Percentiles rank a stretch among this genome's conserved stretches.
Evolutionary conservation across 345 rosid species (phyloP).

Genomic region (Melaleuca alternifolia): DNA sequence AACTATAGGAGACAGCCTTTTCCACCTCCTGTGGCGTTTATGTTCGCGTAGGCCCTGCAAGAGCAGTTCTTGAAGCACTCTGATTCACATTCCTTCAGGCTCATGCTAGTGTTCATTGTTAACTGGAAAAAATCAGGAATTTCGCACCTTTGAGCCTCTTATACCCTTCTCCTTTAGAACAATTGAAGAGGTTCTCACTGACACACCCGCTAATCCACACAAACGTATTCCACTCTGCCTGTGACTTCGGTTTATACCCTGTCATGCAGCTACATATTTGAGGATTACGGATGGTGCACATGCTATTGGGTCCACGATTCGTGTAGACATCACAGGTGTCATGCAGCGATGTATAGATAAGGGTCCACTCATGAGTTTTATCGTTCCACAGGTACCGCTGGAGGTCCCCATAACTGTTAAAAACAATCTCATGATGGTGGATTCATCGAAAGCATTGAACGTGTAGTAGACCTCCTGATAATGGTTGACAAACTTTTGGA

Average conservation of each 20-base stretch:
- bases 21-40: neutral
- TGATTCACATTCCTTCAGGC: neutral
- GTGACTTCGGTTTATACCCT: slow-evolving; percentile 8
- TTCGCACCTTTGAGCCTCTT: neutral
- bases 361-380: neutral
- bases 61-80: neutral
- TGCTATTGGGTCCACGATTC: neutral
- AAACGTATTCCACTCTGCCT: neutral
- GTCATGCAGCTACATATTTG: slow-evolving; percentile 6
- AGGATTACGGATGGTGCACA: neutral
- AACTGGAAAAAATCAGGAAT: neutral
- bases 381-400: neutral
- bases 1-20: neutral
- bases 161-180: neutral
- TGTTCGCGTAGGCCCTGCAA: neutral
- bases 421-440: neutral
- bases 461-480: neutral
- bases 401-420: neutral
- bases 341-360: neutral
- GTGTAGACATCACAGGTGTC: slow-evolving; percentile 1
- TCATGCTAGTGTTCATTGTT: neutral
- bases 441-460: neutral
- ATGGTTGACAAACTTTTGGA: neutral
- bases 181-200: neutral
- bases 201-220: slow-evolving; percentile 13